Base-by-base conservation (phyloP, 2,329 filamentous ascomycete species). In the Neopestalotiopsis sp. region DNA sequence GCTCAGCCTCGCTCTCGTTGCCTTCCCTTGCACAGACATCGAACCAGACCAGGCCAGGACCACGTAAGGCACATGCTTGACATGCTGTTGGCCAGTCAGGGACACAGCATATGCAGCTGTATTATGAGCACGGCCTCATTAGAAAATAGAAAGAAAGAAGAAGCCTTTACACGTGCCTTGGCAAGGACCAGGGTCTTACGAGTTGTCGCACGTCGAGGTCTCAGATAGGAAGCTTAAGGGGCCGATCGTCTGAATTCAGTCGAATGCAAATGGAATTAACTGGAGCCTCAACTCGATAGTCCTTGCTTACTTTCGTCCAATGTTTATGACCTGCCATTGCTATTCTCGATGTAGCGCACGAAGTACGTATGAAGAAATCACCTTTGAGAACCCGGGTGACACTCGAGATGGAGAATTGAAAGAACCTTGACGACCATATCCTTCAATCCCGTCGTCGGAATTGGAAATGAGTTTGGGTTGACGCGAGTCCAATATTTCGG, bases 141-240 rank as follows among this genome's bases (percentile, higher is more conserved):
- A 53, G 34, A 53, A 53, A 17, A 53, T 28, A 53, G 45, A 24
- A 20, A 24, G 20, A 53, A 49, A 20, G 45, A 53, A 53, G 17
- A 17, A 9, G 17, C 20, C 32, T 38, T 62, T 34, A 62, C 57
- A 59, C 30, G 45, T 53, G 45, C 57, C 28, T 14, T 59, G 57
- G 5, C 57, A 59, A 28, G 57, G 57, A 59, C 57, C 57, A 12
- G 57, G 57, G 57, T 53, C 45, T 10, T 10, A 28, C 57, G 57
- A 62, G 59, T 20, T 62, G 32, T 34, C 32, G 32, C 20, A 40
- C 59, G 59, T 62, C 59, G 30, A 62, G 17, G 59, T 62, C 59
- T 62, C 59, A 62, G 59, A 62, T 62, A 62, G 59, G 59, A 62
- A 62, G 32, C n/a, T n/a, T n/a, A 28, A 62, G 59, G 32, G 59